Conservation (phyloP, 2,329 filamentous ascomycete genomes). For the Akanthomyces muscarius region DNA sequence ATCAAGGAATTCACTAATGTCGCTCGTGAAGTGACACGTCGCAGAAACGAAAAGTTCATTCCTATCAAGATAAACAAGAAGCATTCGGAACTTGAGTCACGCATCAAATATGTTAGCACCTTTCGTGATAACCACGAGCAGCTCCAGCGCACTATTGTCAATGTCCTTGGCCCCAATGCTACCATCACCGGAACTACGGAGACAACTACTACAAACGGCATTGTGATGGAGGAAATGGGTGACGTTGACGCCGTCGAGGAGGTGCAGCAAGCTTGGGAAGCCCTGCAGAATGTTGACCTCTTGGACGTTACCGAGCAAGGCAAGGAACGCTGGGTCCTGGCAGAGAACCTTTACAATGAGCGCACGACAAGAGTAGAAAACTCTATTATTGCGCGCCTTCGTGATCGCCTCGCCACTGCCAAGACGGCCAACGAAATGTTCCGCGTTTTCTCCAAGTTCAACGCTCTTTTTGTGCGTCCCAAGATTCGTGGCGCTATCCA, state of each 20-base stretch:
- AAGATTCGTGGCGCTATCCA: constrained; percentile 98
- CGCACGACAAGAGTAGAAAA: constrained; percentile 96
- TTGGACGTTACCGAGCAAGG: constrained; percentile 88
- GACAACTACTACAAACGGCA: constrained; percentile 52
- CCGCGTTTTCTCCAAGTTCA: constrained; percentile 99
- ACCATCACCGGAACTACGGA: constrained; percentile 53
- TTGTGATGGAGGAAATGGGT: constrained; percentile 88
- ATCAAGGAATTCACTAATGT: constrained; percentile 98
- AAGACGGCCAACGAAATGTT: constrained; percentile 99
- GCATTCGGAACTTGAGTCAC: constrained; percentile 83
- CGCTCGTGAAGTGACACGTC: constrained; percentile 87
- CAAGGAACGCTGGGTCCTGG: constrained; percentile 86
- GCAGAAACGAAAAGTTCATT: constrained; percentile 96
- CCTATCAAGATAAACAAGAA: constrained; percentile 92
- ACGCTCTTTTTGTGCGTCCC: constrained; percentile 95
- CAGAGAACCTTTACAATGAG: constrained; percentile 95
- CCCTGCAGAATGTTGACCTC: constrained; percentile 90
- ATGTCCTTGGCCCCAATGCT: constrained; percentile 79
- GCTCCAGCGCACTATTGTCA: constrained; percentile 91
- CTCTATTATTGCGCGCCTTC: constrained; percentile 90
- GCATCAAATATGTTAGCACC: constrained; percentile 87
- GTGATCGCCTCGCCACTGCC: constrained; percentile 88
- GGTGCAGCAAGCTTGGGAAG: constrained; percentile 89
- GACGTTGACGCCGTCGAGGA: constrained; percentile 97
- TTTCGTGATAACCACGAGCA: constrained; percentile 98